Evolutionary conservation across 2,329 filamentous ascomycete species (phyloP), one percentile per base, ranked within the genome.

Genomic region (Clarireedia hainanense): DNA sequence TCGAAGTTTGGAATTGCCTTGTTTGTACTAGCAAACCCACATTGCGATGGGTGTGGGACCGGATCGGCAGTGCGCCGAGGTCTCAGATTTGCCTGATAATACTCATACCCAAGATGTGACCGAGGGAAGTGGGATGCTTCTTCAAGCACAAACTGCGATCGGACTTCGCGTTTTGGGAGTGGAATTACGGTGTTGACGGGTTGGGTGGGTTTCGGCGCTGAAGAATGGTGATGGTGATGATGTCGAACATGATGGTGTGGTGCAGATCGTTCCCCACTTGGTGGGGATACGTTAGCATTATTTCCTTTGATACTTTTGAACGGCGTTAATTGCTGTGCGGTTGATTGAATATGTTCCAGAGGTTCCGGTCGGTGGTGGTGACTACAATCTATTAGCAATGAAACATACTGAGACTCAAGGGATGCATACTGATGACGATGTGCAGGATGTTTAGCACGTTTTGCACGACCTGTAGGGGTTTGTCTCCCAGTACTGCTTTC

Each of bases 101-200:
- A 76, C 4, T 89, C 86, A 56, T 90, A 89, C 36, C 92, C 92
- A 2, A 97, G 80, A 68, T 96, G 91, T 55, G 83, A 80, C 9
- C 91, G 85, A 7, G 89, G 87, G 17, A 82, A 77, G 56, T 86
- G 74, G 0, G 85, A 78, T 4, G 92, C 83, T 30, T 83, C 84
- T 1, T 90, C 83, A 12, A 96, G 70, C 0, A 96, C 81, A 0
- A 81, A 78, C 59, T 87, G 79, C 1, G 86, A 88, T 9, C 80
- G 80, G 24, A 95, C 78, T 15, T 79, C 81, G 2, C 81, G 83
- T 59, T 83, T 85, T 6, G 84, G 77, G 67, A 85, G 84, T 56
- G 82, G 75, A 45, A 84, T 73, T 50, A 77, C 62, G 59, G 75
- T 69, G 53, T 73, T 73, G 56, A 65, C 60, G 34, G 59, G 64